A percentile compares a stretch with the other conserved stretches of the same genome.
Conservation (phyloP, 2,329 filamentous ascomycete genomes). For the Alternaria viburni region DNA sequence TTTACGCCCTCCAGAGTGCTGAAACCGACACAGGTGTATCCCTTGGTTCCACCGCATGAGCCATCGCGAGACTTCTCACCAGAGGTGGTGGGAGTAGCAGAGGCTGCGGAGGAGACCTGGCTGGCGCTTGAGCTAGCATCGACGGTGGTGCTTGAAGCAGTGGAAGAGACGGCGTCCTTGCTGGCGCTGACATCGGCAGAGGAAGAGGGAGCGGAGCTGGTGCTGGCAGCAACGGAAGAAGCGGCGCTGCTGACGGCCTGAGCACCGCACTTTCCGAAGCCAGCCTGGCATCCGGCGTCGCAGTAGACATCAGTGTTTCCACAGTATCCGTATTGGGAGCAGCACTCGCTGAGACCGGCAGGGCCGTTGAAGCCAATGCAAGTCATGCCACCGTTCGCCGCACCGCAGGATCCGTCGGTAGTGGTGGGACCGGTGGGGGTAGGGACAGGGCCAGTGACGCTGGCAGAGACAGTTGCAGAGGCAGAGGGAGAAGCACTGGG, state of each 20-base stretch:
- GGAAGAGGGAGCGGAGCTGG: not conserved
- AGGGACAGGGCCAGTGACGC: slow-evolving; percentile 48
- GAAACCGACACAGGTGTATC: slow-evolving; percentile 33
- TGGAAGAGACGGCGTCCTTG: not conserved
- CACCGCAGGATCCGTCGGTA: slow-evolving; percentile 31
- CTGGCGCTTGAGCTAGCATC: slow-evolving; percentile 2
- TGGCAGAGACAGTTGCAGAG: slow-evolving; percentile 9
- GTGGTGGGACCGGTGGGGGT: slow-evolving; percentile 14
- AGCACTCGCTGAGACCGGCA: slow-evolving; percentile 48
- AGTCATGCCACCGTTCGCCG: slow-evolving; percentile 16
- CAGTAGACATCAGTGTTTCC: slow-evolving; percentile 32
- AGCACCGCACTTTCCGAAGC: slow-evolving; percentile 19
- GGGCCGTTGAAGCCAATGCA: slow-evolving; percentile 37
- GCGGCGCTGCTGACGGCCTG: not conserved
- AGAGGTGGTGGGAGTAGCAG: slow-evolving; percentile 15
- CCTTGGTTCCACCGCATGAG: slow-evolving; percentile 29
- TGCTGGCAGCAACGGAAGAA: not conserved
- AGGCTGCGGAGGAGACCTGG: slow-evolving; percentile 10
- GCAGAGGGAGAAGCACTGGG: slow-evolving; percentile 5
- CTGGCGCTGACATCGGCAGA: not conserved
- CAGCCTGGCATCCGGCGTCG: slow-evolving; percentile 28
- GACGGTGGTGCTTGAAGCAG: slow-evolving; percentile 3
- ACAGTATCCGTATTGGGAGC: slow-evolving; percentile 52
- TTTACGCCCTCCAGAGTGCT: slow-evolving; percentile 25
- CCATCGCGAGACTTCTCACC: slow-evolving; percentile 23